Evolutionary conservation across 306 rosid species (phyloP).

Genomic region (Betula pendula): DNA sequence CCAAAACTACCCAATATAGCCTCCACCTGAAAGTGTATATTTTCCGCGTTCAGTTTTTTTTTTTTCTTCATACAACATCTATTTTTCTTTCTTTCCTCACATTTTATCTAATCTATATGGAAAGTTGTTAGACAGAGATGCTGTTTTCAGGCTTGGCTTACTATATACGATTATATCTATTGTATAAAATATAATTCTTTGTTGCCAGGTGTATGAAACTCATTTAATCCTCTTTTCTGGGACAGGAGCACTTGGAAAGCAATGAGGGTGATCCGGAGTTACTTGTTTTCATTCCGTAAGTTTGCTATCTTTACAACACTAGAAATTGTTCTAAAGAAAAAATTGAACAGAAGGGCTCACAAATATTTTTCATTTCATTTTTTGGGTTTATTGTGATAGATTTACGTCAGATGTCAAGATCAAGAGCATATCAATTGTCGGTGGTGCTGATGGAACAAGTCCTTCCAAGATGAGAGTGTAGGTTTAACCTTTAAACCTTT

Average conservation of each 20-base stretch:
- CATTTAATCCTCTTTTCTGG: conserved; percentile 24
- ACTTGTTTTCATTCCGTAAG: conserved; percentile 89
- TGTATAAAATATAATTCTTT: background rate
- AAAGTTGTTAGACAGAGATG: background rate
- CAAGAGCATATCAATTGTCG: conserved; percentile 85
- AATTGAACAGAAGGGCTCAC: background rate
- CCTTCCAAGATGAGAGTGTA: conserved; percentile 97
- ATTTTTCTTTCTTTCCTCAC: background rate
- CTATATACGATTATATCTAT: background rate
- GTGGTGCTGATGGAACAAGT: conserved; percentile 83
- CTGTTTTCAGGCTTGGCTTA: background rate
- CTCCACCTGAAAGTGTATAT: background rate
- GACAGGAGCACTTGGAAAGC: conserved; percentile 86
- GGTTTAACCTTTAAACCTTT: conserved; percentile 27
- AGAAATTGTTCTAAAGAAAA: background rate
- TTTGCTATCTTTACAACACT: conserved; percentile 5
- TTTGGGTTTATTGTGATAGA: conserved; percentile 37
- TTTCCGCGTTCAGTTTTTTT: background rate
- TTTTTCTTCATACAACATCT: background rate
- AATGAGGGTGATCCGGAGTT: conserved; percentile 97
- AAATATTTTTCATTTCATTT: conserved; percentile 18
- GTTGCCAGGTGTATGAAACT: background rate
- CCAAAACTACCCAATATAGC: background rate
- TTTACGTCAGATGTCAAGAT: conserved; percentile 97
- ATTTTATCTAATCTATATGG: background rate